Evolutionary conservation across 768 basidiomycete species (phyloP).

Genomic region (Fibroporia radiculosa): DNA sequence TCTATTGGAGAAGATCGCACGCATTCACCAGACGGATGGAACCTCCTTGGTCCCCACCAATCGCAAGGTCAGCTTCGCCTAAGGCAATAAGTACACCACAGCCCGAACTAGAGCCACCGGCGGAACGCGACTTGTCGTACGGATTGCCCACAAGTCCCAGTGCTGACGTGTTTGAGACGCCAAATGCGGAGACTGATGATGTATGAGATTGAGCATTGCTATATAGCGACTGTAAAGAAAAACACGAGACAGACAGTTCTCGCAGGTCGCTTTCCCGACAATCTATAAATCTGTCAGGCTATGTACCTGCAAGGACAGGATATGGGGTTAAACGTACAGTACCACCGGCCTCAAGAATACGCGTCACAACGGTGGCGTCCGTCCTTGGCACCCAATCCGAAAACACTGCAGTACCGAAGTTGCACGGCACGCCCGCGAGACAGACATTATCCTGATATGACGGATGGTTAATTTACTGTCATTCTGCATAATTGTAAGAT

Average conservation of each 20-base stretch:
- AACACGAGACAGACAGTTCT: conserved; percentile 15
- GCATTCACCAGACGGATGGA: conserved; percentile 28
- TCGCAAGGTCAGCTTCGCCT: conserved; percentile 34
- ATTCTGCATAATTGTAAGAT: not conserved
- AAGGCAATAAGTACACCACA: conserved; percentile 33
- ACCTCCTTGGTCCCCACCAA: conserved; percentile 42
- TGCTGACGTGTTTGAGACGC: conserved; percentile 29
- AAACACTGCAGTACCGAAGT: conserved; percentile 34
- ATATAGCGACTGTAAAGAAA: not conserved
- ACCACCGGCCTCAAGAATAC: conserved; percentile 35
- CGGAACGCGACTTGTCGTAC: conserved; percentile 32
- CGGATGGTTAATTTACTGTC: too few relatives aligned
- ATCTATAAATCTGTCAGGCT: conserved; percentile 12
- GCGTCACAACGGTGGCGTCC: conserved; percentile 38
- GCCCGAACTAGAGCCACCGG: conserved; percentile 38
- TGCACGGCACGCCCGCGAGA: conserved; percentile 31
- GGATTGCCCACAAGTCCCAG: conserved; percentile 37
- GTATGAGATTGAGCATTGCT: not conserved
- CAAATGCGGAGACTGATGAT: conserved; percentile 25
- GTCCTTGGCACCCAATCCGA: conserved; percentile 24
- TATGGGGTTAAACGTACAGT: conserved; percentile 10
- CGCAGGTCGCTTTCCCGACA: conserved; percentile 32
- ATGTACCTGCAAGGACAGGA: too few relatives aligned
- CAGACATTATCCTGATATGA: conserved; percentile 15
- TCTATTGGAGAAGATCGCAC: not conserved